phyloP scores from a whole-genome alignment of 495 filamentous ascomycete genomes.

The Evernia prunastri region DNA sequence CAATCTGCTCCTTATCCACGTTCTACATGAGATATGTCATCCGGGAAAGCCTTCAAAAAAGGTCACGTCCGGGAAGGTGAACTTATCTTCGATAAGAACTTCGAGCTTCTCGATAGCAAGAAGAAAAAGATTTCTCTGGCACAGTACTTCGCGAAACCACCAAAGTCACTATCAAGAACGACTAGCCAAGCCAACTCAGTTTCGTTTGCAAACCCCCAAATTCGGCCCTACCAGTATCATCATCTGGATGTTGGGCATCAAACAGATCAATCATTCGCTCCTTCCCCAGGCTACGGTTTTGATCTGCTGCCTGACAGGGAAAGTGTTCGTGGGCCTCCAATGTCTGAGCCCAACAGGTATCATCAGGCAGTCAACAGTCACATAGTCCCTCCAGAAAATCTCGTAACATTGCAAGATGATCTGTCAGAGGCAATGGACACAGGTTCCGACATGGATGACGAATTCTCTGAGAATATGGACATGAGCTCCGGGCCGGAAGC shows the following conservation, averaged over 20 bases:
- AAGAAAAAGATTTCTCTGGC: conserved; percentile 17
- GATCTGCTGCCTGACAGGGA: conserved; percentile 9
- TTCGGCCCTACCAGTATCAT: conserved; percentile 5
- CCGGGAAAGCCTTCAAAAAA: conserved; percentile 15
- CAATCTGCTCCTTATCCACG: conserved; percentile 2
- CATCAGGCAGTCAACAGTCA: not conserved
- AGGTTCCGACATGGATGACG: conserved; percentile 15
- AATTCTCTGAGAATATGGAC: conserved; percentile 23
- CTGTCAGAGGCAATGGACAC: conserved; percentile 19
- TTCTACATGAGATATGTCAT: conserved; percentile 19
- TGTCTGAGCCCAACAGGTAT: not conserved
- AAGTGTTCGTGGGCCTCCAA: conserved; percentile 1
- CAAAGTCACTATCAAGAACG: conserved; percentile 8
- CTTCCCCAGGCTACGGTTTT: conserved; percentile 9
- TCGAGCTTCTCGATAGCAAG: conserved; percentile 17
- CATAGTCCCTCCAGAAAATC: not conserved
- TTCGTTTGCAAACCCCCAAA: conserved; percentile 7
- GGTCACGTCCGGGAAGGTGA: conserved; percentile 14
- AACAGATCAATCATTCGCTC: conserved; percentile 8
- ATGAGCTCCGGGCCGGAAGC: conserved; percentile 23
- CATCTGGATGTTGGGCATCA: not conserved
- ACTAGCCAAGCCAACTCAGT: conserved; percentile 4
- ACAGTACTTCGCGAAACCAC: conserved; percentile 14
- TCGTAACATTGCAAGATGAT: conserved; percentile 8
- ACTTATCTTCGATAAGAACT: conserved; percentile 17